Evolutionary conservation across 2,329 filamentous ascomycete species (phyloP), one percentile per base, ranked within the genome.

Genomic region (Xylaria digitata): DNA sequence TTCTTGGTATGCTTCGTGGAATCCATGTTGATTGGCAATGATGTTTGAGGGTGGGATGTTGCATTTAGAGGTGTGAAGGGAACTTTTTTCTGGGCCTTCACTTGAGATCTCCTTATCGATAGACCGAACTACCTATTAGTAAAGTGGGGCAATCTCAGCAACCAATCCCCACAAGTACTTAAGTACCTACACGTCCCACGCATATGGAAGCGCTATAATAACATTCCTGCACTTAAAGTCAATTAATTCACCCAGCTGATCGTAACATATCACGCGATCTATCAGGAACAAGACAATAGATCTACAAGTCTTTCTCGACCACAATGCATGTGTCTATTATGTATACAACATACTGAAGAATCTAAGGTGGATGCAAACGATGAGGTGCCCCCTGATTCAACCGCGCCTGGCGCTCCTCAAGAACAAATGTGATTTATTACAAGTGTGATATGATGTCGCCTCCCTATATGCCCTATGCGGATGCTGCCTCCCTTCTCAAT

Each of bases 1-100:
- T 85, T 85, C 71, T 84, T 84, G 74, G 72, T 80, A 55, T 71
- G 63, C 34, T 74, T 74, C 26, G 60, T 55, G 6, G 75, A 72
- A 32, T 76, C 75, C 75, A 77, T 77, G 26, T 61, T 75, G 59
- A 49, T 30, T 54, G 48, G 63, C 30, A 21, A 53, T 42, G 30
- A 61, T 49, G 21, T 30, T 56, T 50, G 62, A 57, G 40, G 43
- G 61, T 37, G 57, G 53, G 57, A 65, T 63, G 60, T 45, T 43
- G 52, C 40, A 17, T 46, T 42, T 37, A 65, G 49, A 57, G 40
- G 7, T 15, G 32, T 46, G 32, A 43, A 63, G 11, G 64, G 63
- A 67, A 64, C 65, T 67, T 69, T 69, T 67, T 67, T 59, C 61
- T 64, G 55, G 59, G 64, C 34, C 54, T 58, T 1, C 50, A 1